Evolutionary conservation across 768 basidiomycete genomes (phyloP), one percentile per base, ranked within the genome.

Genomic region (Tephrocybe sp.): DNA sequence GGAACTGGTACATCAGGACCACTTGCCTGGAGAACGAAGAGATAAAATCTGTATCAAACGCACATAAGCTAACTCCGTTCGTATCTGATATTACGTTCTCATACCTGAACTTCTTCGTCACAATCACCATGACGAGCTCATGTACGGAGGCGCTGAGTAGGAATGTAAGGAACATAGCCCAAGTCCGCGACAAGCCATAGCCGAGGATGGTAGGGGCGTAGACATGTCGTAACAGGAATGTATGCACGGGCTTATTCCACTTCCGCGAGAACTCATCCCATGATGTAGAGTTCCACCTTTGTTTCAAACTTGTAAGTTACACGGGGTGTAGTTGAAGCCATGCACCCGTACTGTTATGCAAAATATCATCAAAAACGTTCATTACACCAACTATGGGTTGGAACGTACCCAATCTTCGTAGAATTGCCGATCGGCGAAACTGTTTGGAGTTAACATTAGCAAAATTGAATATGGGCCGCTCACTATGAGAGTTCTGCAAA

Each of bases 201-300:
- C 83, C 79, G 38, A 80, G 72, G 49, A 95, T 91, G 6, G 91
- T 83, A 9, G 93, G 88, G 2, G 93, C 86, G 59, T 99, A 99
- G 25, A 99, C 94, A 63, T 99, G 97, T 10, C 92, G 84, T 15
- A 98, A 78, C 31, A 99, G 80, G 78, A 91, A 91, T n/a, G 78
- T 77, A 57, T 98, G 86, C 25, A 97, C 95, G 10, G 95, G 95
- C 56, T 91, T 93, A 71, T 98, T 98, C 95, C 97, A 98, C 71
- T 95, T 94, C 37, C 97, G 84, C 3, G 94, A 90, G 65, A 95
- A 97, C 66, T 97, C 92, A 57, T 97, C 95, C 90, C 89, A 94
- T 2, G 92, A 91, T 0, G 88, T 92, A 5, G 92, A 92, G 68
- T 98, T 98, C 95, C 95, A 97, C 89, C 82, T 72, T n/a, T 38